phyloP scores from a whole-genome alignment of 768 basidiomycete genomes.

The Lactarius akahatsu region DNA sequence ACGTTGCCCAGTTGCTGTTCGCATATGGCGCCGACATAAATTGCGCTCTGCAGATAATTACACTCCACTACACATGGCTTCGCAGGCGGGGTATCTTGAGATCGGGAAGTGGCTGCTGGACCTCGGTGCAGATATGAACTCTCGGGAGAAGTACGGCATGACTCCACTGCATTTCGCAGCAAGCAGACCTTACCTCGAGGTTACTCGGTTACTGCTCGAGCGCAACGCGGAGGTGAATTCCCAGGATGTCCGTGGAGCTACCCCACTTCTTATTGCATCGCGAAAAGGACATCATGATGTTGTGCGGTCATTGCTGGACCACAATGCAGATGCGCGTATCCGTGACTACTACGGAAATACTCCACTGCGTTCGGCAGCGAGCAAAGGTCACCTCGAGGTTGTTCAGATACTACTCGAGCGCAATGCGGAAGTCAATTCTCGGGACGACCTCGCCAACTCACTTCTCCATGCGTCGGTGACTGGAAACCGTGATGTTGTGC shows the following conservation, averaged over 20 bases:
- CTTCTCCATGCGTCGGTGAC: too few species aligned
- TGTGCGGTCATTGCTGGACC: too few species aligned
- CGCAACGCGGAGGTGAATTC: not conserved
- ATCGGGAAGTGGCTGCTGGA: not conserved
- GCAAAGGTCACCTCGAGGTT: too few species aligned
- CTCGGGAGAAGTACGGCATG: not conserved
- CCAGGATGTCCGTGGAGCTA: not conserved
- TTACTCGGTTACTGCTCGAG: not conserved
- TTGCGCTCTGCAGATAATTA: not conserved
- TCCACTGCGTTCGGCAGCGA: too few species aligned
- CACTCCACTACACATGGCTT: not conserved
- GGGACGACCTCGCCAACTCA: too few species aligned
- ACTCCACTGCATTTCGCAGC: not conserved
- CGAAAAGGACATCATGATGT: not conserved
- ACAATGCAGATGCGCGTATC: too few species aligned
- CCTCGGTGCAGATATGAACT: not conserved
- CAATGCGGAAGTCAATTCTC: too few species aligned
- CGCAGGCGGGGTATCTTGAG: not conserved
- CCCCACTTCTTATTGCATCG: not conserved
- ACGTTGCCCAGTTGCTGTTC: not conserved
- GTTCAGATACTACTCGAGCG: too few species aligned
- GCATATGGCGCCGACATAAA: not conserved
- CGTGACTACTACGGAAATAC: too few species aligned
- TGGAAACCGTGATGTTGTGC: not conserved
- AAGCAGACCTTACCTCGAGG: not conserved